Conservation (phyloP, 73 alveolate species). For the Paramecium octaurelia region DNA sequence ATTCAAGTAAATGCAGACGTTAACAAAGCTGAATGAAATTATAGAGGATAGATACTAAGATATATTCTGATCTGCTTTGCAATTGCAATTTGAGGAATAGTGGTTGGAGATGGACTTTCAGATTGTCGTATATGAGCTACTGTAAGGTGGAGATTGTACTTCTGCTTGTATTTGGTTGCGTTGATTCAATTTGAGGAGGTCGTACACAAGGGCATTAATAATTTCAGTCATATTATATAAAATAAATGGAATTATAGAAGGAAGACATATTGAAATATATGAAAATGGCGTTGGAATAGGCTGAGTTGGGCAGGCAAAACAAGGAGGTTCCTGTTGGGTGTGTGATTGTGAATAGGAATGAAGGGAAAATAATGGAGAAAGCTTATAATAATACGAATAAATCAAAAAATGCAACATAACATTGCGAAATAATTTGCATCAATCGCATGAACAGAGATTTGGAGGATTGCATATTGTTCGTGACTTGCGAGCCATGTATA, state of each 20-base stretch:
- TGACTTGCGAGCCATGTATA: conserved; percentile 94
- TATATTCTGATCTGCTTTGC: background rate
- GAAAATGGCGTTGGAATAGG: background rate
- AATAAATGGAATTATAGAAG: background rate
- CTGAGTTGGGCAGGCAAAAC: conserved; percentile 59
- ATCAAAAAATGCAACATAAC: conserved; percentile 89
- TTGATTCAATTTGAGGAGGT: background rate
- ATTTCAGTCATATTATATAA: background rate
- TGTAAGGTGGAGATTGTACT: background rate
- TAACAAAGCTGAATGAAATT: background rate
- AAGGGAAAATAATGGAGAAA: conserved; percentile 69
- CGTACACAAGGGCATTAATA: background rate
- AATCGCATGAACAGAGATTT: conserved; percentile 55
- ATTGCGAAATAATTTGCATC: conserved; percentile 92
- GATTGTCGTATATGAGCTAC: background rate
- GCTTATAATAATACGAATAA: conserved; percentile 86
- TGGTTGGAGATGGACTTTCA: background rate
- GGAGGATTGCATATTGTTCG: conserved; percentile 79
- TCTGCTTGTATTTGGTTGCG: background rate
- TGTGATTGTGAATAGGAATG: conserved; percentile 74
- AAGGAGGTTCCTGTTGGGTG: conserved; percentile 98
- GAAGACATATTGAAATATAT: background rate
- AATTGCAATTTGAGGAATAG: background rate
- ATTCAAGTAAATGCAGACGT: background rate
- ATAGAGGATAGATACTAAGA: background rate